Base-by-base conservation (phyloP, 2,329 filamentous ascomycete species). In the Botrytis tulipae region DNA sequence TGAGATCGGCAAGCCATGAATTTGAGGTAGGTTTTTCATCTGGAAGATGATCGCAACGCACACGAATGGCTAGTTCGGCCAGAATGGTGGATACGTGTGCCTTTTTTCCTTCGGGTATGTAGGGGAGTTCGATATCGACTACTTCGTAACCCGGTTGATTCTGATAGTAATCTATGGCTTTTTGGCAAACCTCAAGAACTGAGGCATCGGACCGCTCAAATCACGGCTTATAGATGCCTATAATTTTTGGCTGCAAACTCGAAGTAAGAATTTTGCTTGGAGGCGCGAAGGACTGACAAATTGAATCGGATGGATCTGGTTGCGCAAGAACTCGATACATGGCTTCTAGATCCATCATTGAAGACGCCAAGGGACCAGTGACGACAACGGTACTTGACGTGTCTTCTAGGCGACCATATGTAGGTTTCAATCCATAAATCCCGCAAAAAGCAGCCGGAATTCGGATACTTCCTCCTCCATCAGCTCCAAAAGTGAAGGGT, bases 71-170 rank as follows among this genome's bases (percentile, higher is more conserved):
- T 76, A 90, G 88, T 81, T 98, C 94, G 42, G 87, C 83, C 75
- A 97, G 87, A 80, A 95, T 96, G 67, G 92, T 92, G 59, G 92
- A 85, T 29, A 90, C 89, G 83, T 97, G 94, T 0, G 93, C 93
- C 92, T 90, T 85, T 81, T 95, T 93, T 29, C 89, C 92, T 80
- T 94, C 88, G 66, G 86, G 82, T 25, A 93, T 81, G 74, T 89
- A 86, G 0, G 92, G 92, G 70, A 94, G 86, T 59, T 82, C 83
- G 75, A 94, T 89, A 78, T 92, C 87, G 40, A 89, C 80, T 40
- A 86, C 76, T 37, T 83, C 78, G 78, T 90, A 90, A 62, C 83
- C 83, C 0, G 83, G 83, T 35, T 84, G 83, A 69, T 84, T 69
- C n/a, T 86, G 82, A 73, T 88, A 88, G 80, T 89, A 84, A 42